phyloP scores from a whole-genome alignment of 176 grass and related monocot species.

The Hordeum marinum region DNA sequence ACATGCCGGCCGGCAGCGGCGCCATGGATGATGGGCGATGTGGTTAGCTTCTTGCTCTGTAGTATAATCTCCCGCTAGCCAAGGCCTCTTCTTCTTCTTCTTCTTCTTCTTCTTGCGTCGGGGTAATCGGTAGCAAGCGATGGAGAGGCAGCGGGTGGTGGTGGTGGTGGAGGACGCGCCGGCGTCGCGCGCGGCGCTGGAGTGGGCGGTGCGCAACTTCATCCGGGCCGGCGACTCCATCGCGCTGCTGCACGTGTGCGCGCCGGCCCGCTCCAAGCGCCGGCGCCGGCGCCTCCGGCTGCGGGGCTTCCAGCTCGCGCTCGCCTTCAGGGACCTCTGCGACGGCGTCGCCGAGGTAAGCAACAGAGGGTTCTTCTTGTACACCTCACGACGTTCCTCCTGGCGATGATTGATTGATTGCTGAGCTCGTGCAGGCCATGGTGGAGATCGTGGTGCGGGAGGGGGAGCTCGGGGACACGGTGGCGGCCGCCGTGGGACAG shows the following conservation, averaged over 20 bases:
- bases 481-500: conserved; percentile 57
- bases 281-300: conserved; percentile 55
- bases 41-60: no score
- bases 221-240: conserved; percentile 80
- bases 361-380: no score
- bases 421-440: no score
- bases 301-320: conserved; percentile 81
- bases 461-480: conserved; percentile 58
- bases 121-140: neutral
- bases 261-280: conserved; percentile 41
- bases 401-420: no score
- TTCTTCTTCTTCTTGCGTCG: no score
- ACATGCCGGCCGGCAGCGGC: no score
- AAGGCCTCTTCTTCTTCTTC: no score
- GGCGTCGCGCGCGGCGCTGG: conserved; percentile 57
- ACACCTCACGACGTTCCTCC: no score
- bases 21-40: no score
- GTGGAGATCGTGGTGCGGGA: conserved; percentile 95
- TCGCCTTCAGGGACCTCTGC: conserved; percentile 94
- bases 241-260: conserved; percentile 87
- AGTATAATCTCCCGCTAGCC: no score
- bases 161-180: conserved; percentile 83
- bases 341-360: conserved; percentile 90
- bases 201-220: conserved; percentile 86
- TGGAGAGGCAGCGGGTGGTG: conserved; percentile 85